Evolutionary conservation across 1,139 yeast genomes (phyloP), one percentile per base, ranked within the genome.

Genomic region (Kodamaea sp.): DNA sequence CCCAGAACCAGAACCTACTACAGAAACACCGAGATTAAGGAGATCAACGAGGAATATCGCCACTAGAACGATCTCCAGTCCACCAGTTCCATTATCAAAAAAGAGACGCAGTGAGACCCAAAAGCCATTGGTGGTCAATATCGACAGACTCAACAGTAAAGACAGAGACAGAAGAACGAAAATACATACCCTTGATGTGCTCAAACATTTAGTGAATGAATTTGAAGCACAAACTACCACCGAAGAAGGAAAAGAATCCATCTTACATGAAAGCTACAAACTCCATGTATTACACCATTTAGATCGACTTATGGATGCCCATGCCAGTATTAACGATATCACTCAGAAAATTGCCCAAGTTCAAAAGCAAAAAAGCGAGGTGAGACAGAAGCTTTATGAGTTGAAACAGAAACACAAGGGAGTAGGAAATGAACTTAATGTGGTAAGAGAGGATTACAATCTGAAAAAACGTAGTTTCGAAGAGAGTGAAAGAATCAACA

Each of bases 271-370:
- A 8, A 64, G 61, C 23, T 67, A 62, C 46, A 61, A 59, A 37
- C 46, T 57, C 3, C 66, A 65, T 40, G 32, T 64, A 11, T 29
- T 58, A 16, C 51, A 55, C 39, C 61, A 64, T 35, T 43, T 70
- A 18, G 56, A 51, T 21, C 52, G 62, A 38, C 44, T 70, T 21
- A 46, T 51, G 43, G 74, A 66, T 39, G 48, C 57, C n/a, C 67
- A 68, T 43, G 58, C 68, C 11, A 63, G 65, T 16, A 73, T 76
- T 27, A 62, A 66, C 29, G 67, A 68, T 30, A 53, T 76, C 7
- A 47, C 65, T 1, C 55, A 53, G 23, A 67, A 67, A 22, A 61
- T 78, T 6, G 39, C 46, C 6, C 57, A 55, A 21, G 55, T 66
- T 2, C 77, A 70, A 42, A 49, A 50, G 27, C 51, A 57, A 28